Evolutionary conservation across 345 rosid genomes (phyloP), one percentile per base, ranked within the genome.

Genomic region (Erysimum cheiranthoides): DNA sequence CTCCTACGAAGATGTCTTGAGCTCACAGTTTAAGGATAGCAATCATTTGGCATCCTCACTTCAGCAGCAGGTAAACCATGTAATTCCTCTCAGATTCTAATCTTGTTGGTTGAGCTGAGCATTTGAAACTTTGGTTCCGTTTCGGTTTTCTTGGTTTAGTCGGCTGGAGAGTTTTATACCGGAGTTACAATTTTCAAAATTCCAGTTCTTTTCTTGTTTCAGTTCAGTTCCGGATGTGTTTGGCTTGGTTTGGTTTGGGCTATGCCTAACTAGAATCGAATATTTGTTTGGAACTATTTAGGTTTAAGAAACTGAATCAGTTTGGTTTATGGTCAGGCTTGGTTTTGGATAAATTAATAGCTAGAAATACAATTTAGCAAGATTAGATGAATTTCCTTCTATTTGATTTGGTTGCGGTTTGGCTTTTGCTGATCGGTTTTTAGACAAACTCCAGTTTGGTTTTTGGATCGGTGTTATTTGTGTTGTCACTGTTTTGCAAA

Each of bases 21-120:
- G 85, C 79, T 87, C 98, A 35, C 98, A 90, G 60, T 92, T 86
- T 85, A 92, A 88, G 84, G 96, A 92, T 27, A 81, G 53, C 80
- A 86, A 67, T 77, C 91, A 87, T 66, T 78, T 92, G 76, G 79
- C 85, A 54, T 89, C 95, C 11, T 84, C 79, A 14, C 66, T 56
- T 54, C 78, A 86, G 72, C 97, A 90, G 67, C 96, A 89, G 92
- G 73, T 77, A 71, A 56, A 61, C 60, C 54, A 66, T 31, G 0
- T 27, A 31, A 52, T 11, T 14, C 10, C 0, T 7, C 53, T 27
- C 32, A 53, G 14, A 25, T 45, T 11, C 31, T 13, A 39, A 28
- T 49, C 9, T 39, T 47, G 61, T 45, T 59, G 6, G 12, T 40
- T 10, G n/a, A n/a, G n/a, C n/a, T 56, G 4, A 74, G 63, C 9